These are phyloP conservation scores for Trypanosoma melophagium DNA, from an alignment of 208 protist genomes.

Conservation along the genomic window DNA sequence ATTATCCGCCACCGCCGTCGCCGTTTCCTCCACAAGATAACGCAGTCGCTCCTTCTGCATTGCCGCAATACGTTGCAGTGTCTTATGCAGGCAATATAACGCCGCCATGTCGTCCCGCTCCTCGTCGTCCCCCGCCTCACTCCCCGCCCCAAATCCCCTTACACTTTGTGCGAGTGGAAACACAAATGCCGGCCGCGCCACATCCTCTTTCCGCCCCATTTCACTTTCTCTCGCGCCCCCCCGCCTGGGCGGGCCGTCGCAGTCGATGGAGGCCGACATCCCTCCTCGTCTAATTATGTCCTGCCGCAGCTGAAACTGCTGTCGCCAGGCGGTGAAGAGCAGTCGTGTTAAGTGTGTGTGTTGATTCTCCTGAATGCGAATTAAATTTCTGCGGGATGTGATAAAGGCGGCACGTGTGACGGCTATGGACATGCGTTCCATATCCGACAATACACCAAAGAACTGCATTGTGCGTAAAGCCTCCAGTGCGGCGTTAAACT, in stretches of 20 bases:
- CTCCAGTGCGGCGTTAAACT: conserved; percentile 8
- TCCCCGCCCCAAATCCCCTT: too few species aligned
- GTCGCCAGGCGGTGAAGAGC: conserved; percentile 5
- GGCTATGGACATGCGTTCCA: neutral
- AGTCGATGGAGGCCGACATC: neutral
- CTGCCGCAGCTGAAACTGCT: conserved; percentile 8
- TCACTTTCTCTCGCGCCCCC: too few species aligned
- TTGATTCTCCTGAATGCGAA: conserved; percentile 6
- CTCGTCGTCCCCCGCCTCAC: neutral
- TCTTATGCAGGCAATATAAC: neutral
- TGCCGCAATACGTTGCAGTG: conserved; percentile 4
- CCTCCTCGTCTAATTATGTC: neutral
- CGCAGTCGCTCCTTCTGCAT: conserved; percentile 28
- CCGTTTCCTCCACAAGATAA: conserved; percentile 15
- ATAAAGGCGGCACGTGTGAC: conserved; percentile 12
- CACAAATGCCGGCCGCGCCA: too few species aligned
- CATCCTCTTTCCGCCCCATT: too few species aligned
- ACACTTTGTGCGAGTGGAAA: too few species aligned
- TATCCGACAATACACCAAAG: conserved; percentile 9
- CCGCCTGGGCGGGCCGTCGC: too few species aligned
- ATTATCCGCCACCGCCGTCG: neutral
- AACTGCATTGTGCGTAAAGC: conserved; percentile 1
- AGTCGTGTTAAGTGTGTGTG: conserved; percentile 8
- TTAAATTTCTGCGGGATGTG: conserved; percentile 1
- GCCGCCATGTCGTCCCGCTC: neutral